These are phyloP conservation scores for Sporothrix mexicana DNA, from an alignment of 2,329 filamentous ascomycete genomes.

Conservation along the genomic window DNA sequence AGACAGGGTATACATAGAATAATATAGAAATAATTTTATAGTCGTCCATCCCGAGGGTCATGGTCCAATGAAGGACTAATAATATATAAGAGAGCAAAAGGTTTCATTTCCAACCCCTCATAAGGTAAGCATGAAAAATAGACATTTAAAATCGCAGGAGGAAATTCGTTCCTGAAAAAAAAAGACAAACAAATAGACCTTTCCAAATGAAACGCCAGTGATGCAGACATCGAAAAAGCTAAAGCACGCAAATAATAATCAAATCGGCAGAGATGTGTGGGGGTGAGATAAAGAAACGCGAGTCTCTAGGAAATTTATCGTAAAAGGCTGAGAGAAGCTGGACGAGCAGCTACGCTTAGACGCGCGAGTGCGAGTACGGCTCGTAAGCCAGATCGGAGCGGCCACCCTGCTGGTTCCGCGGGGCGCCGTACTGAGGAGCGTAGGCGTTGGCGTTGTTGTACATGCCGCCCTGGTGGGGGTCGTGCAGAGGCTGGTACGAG, in stretches of 20 bases:
- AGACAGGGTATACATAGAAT: constrained; percentile 17
- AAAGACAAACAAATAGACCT: constrained; percentile 1
- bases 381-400: constrained; percentile 65
- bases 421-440: constrained; percentile 43
- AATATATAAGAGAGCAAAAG: constrained; percentile 3
- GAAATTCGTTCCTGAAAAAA: constrained; percentile 5
- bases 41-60: constrained; percentile 2
- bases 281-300: neutral
- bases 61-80: neutral
- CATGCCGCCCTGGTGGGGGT: constrained; percentile 45
- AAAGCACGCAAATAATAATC: constrained; percentile 26
- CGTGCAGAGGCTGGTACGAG: constrained; percentile 54
- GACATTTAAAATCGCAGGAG: neutral
- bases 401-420: constrained; percentile 50
- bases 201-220: constrained; percentile 34
- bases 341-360: constrained; percentile 46
- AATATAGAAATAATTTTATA: neutral
- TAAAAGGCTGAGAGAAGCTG: neutral
- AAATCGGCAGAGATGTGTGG: neutral
- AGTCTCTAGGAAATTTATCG: neutral
- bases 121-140: constrained; percentile 17
- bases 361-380: constrained; percentile 63
- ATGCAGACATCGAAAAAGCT: constrained; percentile 30
- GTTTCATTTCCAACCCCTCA: constrained; percentile 12
- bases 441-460: constrained; percentile 47